phyloP scores from a whole-genome alignment of 164 flowering plant genomes.

The Magnolia sinica region DNA sequence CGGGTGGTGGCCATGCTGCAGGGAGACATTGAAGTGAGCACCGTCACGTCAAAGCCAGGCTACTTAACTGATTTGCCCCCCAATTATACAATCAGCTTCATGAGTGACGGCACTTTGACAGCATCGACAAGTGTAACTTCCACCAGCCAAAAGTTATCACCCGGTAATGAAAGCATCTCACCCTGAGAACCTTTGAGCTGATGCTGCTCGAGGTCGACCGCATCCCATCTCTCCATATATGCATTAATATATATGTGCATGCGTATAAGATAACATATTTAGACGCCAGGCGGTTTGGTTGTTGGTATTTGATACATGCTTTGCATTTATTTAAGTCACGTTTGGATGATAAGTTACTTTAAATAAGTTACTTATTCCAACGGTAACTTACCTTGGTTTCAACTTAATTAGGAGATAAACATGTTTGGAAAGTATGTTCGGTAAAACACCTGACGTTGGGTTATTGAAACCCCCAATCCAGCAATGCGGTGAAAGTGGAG shows the following conservation, averaged over 20 bases:
- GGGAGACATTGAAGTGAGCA: conserved; percentile 53
- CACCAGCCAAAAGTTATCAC: conserved; percentile 5
- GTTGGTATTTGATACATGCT: too few relatives aligned
- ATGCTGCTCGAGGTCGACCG: conserved; percentile 1
- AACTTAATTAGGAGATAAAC: too few relatives aligned
- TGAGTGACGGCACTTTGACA: conserved; percentile 10
- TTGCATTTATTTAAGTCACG: too few relatives aligned
- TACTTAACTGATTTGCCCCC: conserved; percentile 20
- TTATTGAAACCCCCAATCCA: too few relatives aligned
- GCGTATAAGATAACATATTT: too few relatives aligned
- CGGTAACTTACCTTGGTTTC: too few relatives aligned
- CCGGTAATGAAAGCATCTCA: conserved; percentile 11
- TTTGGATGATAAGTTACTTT: too few relatives aligned
- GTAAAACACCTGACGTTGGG: too few relatives aligned
- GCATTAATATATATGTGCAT: not conserved
- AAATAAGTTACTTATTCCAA: too few relatives aligned
- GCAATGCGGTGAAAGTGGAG: too few relatives aligned
- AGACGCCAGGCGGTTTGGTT: too few relatives aligned
- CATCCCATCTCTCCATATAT: not conserved
- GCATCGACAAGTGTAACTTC: not conserved
- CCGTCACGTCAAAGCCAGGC: conserved; percentile 33
- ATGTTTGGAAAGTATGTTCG: too few relatives aligned
- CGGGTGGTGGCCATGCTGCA: conserved; percentile 58
- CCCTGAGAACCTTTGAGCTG: not conserved
- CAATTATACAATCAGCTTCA: conserved; percentile 13